phyloP scores from a whole-genome alignment of 2,329 filamentous ascomycete genomes.

The Ophiostoma ulmi region DNA sequence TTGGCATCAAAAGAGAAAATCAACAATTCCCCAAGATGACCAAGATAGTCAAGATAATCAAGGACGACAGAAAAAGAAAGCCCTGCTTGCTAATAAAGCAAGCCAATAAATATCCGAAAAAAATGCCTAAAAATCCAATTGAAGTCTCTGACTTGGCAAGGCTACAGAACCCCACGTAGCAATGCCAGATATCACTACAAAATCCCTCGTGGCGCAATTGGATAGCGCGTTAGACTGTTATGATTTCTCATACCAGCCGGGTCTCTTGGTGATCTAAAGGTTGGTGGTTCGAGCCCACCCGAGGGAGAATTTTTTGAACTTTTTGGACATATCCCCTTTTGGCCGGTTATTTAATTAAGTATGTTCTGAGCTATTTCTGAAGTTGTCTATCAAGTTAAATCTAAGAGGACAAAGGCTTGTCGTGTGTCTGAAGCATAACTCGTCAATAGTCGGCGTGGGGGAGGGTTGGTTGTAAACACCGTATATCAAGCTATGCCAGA shows the following conservation, averaged over 20 bases:
- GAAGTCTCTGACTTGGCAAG: background rate
- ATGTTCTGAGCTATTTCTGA: too few species aligned
- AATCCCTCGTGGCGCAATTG: conserved; percentile 14
- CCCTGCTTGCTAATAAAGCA: background rate
- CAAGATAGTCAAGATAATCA: background rate
- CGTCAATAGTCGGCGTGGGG: background rate
- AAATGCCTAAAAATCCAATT: too few species aligned
- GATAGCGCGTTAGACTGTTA: conserved; percentile 15
- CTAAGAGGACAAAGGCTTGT: background rate
- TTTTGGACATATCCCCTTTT: background rate
- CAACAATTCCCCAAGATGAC: background rate
- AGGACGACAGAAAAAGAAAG: background rate
- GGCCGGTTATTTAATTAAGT: too few species aligned
- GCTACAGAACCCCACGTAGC: background rate
- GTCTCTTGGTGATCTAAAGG: conserved; percentile 5
- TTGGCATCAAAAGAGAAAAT: background rate
- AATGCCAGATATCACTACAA: background rate
- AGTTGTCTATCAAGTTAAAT: background rate
- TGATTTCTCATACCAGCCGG: background rate
- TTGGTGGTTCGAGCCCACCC: conserved; percentile 15
- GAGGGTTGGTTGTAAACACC: background rate
- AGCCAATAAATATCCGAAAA: background rate
- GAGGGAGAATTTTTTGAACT: background rate
- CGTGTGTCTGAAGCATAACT: background rate
- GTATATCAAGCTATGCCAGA: background rate